Conservation (phyloP, 805 yeast genomes). For the Wickerhamiella bombiphila region DNA sequence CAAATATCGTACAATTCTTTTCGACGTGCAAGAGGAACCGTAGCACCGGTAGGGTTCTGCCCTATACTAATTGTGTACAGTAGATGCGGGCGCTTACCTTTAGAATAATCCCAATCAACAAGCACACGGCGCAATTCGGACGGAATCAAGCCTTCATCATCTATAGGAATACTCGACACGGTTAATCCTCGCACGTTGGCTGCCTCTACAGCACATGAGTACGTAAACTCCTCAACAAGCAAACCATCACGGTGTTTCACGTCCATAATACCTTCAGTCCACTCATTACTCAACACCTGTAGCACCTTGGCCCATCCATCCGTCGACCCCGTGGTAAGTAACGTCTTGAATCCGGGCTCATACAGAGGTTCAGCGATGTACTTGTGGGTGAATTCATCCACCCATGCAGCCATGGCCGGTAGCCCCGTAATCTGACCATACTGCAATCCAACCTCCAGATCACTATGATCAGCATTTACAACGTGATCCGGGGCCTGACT, state of each 20-base stretch:
- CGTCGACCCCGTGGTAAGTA: conserved; percentile 17
- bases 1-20: conserved; percentile 43
- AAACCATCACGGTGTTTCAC: conserved; percentile 39
- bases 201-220: conserved; percentile 58
- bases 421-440: conserved; percentile 81
- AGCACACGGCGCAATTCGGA: conserved; percentile 36
- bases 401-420: conserved; percentile 49
- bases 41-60: conserved; percentile 73
- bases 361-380: conserved; percentile 11
- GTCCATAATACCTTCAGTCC: conserved; percentile 12
- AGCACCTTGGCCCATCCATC: conserved; percentile 19
- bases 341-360: conserved; percentile 14
- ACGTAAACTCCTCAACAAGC: conserved; percentile 63
- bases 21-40: conserved; percentile 45
- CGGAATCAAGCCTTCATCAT: conserved; percentile 39
- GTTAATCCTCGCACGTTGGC: conserved; percentile 47
- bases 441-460: conserved; percentile 65
- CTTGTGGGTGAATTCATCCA: conserved; percentile 32
- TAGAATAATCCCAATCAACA: conserved; percentile 29
- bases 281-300: conserved; percentile 17
- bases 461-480: conserved; percentile 6
- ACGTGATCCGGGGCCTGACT: conserved; percentile 2
- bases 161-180: conserved; percentile 55
- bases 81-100: conserved; percentile 28
- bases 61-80: conserved; percentile 63